Conservation (phyloP, 352 stramenopile genomes). For the Pythium phragmiticola region DNA sequence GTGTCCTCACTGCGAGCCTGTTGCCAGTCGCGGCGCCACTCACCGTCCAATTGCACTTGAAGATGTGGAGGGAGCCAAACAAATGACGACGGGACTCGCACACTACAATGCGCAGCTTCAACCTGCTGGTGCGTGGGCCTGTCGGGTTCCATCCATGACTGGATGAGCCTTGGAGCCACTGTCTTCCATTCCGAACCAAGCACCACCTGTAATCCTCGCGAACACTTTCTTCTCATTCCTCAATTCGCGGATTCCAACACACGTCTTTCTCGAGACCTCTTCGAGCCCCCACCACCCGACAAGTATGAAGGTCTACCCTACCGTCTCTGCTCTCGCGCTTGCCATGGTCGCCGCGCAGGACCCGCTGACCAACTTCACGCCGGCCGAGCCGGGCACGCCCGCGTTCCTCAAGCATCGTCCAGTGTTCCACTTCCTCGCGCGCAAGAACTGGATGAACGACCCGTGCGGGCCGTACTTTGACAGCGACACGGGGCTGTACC, state of each 20-base stretch:
- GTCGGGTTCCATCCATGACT: background rate
- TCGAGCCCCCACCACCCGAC: background rate
- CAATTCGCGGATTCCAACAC: slow-evolving; percentile 13
- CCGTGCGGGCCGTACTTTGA: slow-evolving; percentile 77
- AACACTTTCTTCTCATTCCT: slow-evolving; percentile 3
- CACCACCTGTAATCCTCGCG: background rate
- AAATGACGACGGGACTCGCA: background rate
- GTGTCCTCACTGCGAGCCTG: too few relatives aligned
- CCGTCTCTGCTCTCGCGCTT: slow-evolving; percentile 23
- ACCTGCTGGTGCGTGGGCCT: slow-evolving; percentile 5
- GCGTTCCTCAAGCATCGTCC: slow-evolving; percentile 59
- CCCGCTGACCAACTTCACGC: slow-evolving; percentile 24
- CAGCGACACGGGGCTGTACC: slow-evolving; percentile 52
- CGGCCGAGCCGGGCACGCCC: slow-evolving; percentile 34
- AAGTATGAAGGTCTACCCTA: slow-evolving; percentile 32
- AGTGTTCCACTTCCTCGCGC: slow-evolving; percentile 58
- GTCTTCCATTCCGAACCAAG: background rate
- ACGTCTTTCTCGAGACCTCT: background rate
- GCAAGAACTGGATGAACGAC: slow-evolving; percentile 85
- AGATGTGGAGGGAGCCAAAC: background rate
- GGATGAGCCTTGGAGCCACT: background rate
- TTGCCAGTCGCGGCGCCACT: background rate
- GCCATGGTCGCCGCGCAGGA: slow-evolving; percentile 3
- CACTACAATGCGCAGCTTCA: slow-evolving; percentile 2
- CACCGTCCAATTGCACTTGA: slow-evolving; percentile 12